Evolutionary conservation across 305 asterid species (phyloP).

Genomic region (Andrographis paniculata): DNA sequence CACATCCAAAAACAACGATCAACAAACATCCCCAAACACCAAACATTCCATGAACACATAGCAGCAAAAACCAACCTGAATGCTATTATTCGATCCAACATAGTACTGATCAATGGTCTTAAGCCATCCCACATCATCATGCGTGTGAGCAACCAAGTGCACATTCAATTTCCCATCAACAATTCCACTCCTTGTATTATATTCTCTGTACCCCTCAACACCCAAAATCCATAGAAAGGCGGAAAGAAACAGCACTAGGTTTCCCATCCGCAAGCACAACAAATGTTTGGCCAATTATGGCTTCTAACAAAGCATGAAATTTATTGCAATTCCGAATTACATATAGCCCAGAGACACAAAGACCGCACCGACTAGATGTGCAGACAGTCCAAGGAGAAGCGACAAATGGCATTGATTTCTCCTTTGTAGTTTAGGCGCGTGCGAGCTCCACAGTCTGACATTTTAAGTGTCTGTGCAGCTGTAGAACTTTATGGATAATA

Average conservation of each 20-base stretch:
- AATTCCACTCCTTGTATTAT: slow-evolving; percentile 49
- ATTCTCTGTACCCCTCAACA: slow-evolving; percentile 32
- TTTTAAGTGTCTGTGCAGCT: too few species aligned
- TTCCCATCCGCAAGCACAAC: slow-evolving; percentile 26
- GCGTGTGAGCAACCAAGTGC: slow-evolving; percentile 82
- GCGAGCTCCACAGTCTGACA: too few species aligned
- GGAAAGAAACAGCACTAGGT: slow-evolving; percentile 15
- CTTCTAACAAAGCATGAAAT: slow-evolving; percentile 2
- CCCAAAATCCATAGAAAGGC: slow-evolving; percentile 27
- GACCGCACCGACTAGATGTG: not conserved
- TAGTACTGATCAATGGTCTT: slow-evolving; percentile 87
- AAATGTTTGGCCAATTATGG: not conserved
- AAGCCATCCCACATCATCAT: slow-evolving; percentile 95
- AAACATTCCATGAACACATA: too few species aligned
- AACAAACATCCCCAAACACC: too few species aligned
- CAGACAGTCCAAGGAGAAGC: not conserved
- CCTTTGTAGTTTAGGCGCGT: slow-evolving; percentile 8
- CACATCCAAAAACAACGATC: slow-evolving; percentile 1
- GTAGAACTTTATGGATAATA: too few species aligned
- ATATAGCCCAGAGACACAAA: not conserved
- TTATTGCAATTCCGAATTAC: not conserved
- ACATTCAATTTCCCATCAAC: slow-evolving; percentile 74
- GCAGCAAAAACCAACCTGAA: slow-evolving; percentile 46
- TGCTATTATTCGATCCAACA: slow-evolving; percentile 69
- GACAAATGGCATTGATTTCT: slow-evolving; percentile 3